Base-by-base conservation (phyloP, 352 stramenopile species). In the Globisporangium parvum region DNA sequence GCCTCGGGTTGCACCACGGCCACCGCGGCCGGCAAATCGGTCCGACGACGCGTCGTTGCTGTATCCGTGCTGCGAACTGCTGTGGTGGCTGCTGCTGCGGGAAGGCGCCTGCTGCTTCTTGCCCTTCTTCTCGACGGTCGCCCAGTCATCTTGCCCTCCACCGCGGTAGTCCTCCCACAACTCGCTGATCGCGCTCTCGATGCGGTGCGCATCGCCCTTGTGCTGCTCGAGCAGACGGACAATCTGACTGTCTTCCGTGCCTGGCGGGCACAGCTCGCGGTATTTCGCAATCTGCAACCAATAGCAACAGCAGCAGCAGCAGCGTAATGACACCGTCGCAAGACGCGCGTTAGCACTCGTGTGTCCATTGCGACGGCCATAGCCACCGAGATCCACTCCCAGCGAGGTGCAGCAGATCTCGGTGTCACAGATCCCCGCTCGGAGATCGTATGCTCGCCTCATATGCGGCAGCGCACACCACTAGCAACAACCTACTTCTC, bases 91-190 rank as follows among this genome's bases (percentile, higher is more conserved):
- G 69, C 55, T 75, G 71, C 50, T 79, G 39, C 58, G 58, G 9
- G 58, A 59, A 23, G 58, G 51, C 21, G 42, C 26, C 28, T 54
- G 50, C n/a, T 59, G 46, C 69, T 94, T 94, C 51, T 80, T 86
- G 51, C 55, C 68, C 59, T 91, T 92, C 62, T 94, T 94, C 54
- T 75, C 67, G 49, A 94, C 84, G 12, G 69, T 82, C 51, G 81
- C 84, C 84, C 84, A 94, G 45, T 79, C 82, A 44, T 88, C 74
- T 50, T 82, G 69, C 20, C 55, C 69, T 55, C 71, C 67, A 49
- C 77, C 76, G 61, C 74, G 81, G 65, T 89, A 67, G 57, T 91
- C 75, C 59, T 94, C 84, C 84, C 84, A 94, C 55, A 94, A 63
- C 65, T 94, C 84, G 47, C 72, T 94, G 46, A 94, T 86, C 37